phyloP scores from a whole-genome alignment of 2,329 filamentous ascomycete genomes.

The Penicillium psychrosexuale region DNA sequence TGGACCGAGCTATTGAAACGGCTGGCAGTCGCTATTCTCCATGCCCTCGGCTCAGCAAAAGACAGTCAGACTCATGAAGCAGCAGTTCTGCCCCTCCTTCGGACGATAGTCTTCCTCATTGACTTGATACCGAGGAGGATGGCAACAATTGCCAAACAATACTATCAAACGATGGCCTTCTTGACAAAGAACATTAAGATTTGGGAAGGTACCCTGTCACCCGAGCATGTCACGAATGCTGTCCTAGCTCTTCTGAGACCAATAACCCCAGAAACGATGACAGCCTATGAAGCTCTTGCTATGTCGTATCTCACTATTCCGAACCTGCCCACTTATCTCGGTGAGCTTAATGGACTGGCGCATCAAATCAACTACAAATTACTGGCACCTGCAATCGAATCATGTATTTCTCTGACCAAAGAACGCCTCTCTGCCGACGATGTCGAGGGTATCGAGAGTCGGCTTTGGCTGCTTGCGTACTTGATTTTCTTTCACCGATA shows the following conservation, averaged over 20 bases:
- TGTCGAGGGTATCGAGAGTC: constrained; percentile 39
- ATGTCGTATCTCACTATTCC: constrained; percentile 47
- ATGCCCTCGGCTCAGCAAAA: constrained; percentile 30
- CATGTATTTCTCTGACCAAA: constrained; percentile 26
- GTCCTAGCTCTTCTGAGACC: constrained; percentile 44
- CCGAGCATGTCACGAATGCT: constrained; percentile 30
- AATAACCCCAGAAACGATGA: constrained; percentile 44
- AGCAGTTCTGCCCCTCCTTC: constrained; percentile 34
- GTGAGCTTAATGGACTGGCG: constrained; percentile 44
- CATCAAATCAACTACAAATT: constrained; percentile 52
- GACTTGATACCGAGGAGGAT: constrained; percentile 41
- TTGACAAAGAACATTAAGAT: constrained; percentile 31
- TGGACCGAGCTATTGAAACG: constrained; percentile 42
- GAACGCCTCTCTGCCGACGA: constrained; percentile 32
- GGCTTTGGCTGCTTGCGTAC: constrained; percentile 58
- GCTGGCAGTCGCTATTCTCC: constrained; percentile 37
- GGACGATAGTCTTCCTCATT: constrained; percentile 37
- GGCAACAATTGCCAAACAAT: constrained; percentile 37
- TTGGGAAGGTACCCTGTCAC: constrained; percentile 21
- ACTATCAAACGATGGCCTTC: constrained; percentile 41
- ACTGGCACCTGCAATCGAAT: constrained; percentile 39
- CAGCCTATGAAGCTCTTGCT: constrained; percentile 47
- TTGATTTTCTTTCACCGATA: constrained; percentile 58
- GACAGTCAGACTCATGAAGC: constrained; percentile 1
- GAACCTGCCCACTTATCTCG: constrained; percentile 37